Evolutionary conservation across 495 filamentous ascomycete species (phyloP), one percentile per base, ranked within the genome.

Genomic region (Penicillium cosmopolitanum): DNA sequence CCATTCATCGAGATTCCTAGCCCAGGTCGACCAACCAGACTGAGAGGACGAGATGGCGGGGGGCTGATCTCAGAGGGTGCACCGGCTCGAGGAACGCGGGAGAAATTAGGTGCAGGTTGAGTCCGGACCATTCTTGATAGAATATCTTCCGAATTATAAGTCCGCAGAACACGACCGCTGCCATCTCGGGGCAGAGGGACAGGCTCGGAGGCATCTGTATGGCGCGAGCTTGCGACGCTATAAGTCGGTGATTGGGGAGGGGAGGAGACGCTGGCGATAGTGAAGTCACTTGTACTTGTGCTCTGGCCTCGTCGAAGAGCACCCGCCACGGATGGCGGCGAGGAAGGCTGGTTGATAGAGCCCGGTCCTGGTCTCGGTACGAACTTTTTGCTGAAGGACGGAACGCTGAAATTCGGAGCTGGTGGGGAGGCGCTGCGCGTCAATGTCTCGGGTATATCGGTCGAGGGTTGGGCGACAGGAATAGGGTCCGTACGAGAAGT

Each of bases 361-460:
- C 34, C 50, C 4, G 60, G 56, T 4, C 66, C 69, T 2, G 58
- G 55, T 44, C 67, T 63, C 5, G 72, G 52, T 0, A 71, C 66
- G 42, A 77, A 80, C 52, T 76, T 73, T 61, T 71, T 77, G 70
- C 78, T 82, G 52, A 82, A 82, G 5, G 69, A 75, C 15, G 80
- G 80, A 25, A 83, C 79, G 55, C 80, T 83, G 53, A 82, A 83
- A 58, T 83, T 82, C 2, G 78, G 79, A 8, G 79, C 73, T 19
- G 78, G 71, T 1, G 74, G 72, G 1, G 78, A 81, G 9, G 72
- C 60, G 56, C 75, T 65, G 42, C 73, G 71, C n/a, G 66, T 43
- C 1, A 69, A 44, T 8, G 63, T 46, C 19, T 78, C 73, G 13
- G 70, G 68, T 9, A 66, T 51, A 23, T 61, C 68, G 12, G 77